Evolutionary conservation across 441 rosid genomes (phyloP).

Genomic region (Codiaeum variegatum): DNA sequence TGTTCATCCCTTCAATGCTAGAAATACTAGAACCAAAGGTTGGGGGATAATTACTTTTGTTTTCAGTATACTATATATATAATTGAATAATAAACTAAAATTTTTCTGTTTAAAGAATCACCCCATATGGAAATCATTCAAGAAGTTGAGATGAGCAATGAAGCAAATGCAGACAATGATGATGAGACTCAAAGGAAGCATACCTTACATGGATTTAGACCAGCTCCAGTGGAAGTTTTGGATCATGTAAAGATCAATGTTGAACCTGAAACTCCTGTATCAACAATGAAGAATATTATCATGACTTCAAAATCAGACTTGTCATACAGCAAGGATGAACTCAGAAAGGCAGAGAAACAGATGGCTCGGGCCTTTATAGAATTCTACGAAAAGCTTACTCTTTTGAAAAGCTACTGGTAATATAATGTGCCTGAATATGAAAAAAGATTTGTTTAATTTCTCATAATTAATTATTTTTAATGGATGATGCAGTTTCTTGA

Average conservation of each 20-base stretch:
- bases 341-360: slow-evolving; percentile 55
- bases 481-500: slow-evolving; percentile 51
- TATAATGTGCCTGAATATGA: not conserved
- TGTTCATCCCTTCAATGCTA: slow-evolving; percentile 27
- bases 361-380: slow-evolving; percentile 53
- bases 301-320: slow-evolving; percentile 31
- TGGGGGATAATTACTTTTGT: not conserved
- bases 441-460: not conserved
- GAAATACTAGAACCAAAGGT: slow-evolving; percentile 27
- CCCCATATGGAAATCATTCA: slow-evolving; percentile 36
- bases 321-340: slow-evolving; percentile 44
- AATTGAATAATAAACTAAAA: not conserved
- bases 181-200: slow-evolving; percentile 11
- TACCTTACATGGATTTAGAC: slow-evolving; percentile 23
- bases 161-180: slow-evolving; percentile 17
- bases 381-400: slow-evolving; percentile 62
- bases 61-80: too few species aligned
- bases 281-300: slow-evolving; percentile 43
- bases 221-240: slow-evolving; percentile 50
- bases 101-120: slow-evolving; percentile 24
- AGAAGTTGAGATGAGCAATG: slow-evolving; percentile 39
- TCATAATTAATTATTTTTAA: not conserved
- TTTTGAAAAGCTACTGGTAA: slow-evolving; percentile 71
- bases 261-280: slow-evolving; percentile 50
- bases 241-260: slow-evolving; percentile 62